A percentile compares a stretch with the other conserved stretches of the same genome.
These are phyloP conservation scores for Penicillium decumbens DNA, from an alignment of 2,329 filamentous ascomycete genomes.

Conservation along the genomic window DNA sequence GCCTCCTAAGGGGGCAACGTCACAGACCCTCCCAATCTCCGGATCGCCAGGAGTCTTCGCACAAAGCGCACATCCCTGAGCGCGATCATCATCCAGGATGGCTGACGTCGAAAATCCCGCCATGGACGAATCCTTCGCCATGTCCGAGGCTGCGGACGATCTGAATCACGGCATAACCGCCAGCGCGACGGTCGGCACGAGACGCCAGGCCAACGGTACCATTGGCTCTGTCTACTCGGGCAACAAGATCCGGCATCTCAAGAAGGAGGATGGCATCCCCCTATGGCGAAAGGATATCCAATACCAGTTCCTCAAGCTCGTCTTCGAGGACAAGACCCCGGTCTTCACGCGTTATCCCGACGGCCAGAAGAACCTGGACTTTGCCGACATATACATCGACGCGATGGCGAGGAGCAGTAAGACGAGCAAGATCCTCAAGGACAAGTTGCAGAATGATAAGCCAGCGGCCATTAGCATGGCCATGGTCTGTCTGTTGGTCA, in stretches of 20 bases:
- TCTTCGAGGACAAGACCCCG: slow-evolving; percentile 56
- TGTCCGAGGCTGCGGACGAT: slow-evolving; percentile 36
- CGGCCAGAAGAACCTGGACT: slow-evolving; percentile 65
- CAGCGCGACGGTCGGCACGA: slow-evolving; percentile 46
- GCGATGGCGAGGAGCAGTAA: slow-evolving; percentile 98
- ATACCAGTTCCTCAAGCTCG: slow-evolving; percentile 58
- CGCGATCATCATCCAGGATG: slow-evolving; percentile 24
- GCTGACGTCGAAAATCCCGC: slow-evolving; percentile 32
- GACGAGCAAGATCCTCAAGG: slow-evolving; percentile 95
- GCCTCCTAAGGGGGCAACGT: slow-evolving; percentile 17
- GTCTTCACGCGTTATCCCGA: slow-evolving; percentile 95
- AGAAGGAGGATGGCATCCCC: slow-evolving; percentile 63
- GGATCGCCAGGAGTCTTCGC: slow-evolving; percentile 3
- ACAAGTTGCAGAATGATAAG: slow-evolving; percentile 89
- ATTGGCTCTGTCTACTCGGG: slow-evolving; percentile 64
- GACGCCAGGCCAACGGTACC: slow-evolving; percentile 61
- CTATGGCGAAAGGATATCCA: slow-evolving; percentile 65
- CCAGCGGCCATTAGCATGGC: slow-evolving; percentile 96
- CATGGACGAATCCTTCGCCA: slow-evolving; percentile 36
- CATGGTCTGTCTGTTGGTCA: slow-evolving; percentile 96
- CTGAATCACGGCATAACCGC: slow-evolving; percentile 36
- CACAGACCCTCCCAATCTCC: slow-evolving; percentile 3
- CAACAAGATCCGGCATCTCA: slow-evolving; percentile 63
- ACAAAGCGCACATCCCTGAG: slow-evolving; percentile 4
- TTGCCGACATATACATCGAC: slow-evolving; percentile 96